A percentile compares a stretch with the other conserved stretches of the same genome.
Evolutionary conservation across 2,329 filamentous ascomycete genomes (phyloP).

Genomic region (Xylariaceae sp.): DNA sequence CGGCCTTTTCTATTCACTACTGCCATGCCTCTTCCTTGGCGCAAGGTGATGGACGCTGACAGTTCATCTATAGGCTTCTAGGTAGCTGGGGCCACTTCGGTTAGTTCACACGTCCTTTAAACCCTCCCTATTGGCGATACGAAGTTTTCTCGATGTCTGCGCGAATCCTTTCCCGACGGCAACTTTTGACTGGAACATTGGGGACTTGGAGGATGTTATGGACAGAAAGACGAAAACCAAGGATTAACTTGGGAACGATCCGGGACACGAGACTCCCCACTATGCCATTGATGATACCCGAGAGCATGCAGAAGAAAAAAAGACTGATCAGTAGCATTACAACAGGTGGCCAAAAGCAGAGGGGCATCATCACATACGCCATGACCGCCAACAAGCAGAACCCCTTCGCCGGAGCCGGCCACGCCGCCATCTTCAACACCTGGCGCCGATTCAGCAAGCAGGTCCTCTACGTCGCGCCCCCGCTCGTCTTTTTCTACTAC

Average conservation of each 20-base stretch:
- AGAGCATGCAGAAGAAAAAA: constrained; percentile 7
- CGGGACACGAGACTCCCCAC: neutral
- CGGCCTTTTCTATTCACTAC: constrained; percentile 29
- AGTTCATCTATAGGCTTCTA: constrained; percentile 55
- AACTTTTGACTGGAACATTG: too few relatives aligned
- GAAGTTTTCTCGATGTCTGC: neutral
- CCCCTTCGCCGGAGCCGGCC: constrained; percentile 70
- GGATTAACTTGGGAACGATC: neutral
- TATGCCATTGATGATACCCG: too few relatives aligned
- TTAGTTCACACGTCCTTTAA: constrained; percentile 47
- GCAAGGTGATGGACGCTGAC: constrained; percentile 19
- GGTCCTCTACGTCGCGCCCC: constrained; percentile 83
- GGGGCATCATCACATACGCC: constrained; percentile 66
- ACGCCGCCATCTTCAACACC: constrained; percentile 92
- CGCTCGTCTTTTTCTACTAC: constrained; percentile 74
- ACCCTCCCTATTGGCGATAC: too few relatives aligned
- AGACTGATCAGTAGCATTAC: constrained; percentile 23
- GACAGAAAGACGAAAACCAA: neutral
- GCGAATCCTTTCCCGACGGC: too few relatives aligned
- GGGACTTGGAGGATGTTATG: neutral
- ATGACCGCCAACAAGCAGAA: constrained; percentile 85
- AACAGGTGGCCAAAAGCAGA: constrained; percentile 56
- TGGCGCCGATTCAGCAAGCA: constrained; percentile 83
- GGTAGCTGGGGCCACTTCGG: constrained; percentile 72
- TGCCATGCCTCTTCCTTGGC: neutral